Evolutionary conservation across 23 red algal species (phyloP).

Genomic region (Gracilaria vermiculophylla): DNA sequence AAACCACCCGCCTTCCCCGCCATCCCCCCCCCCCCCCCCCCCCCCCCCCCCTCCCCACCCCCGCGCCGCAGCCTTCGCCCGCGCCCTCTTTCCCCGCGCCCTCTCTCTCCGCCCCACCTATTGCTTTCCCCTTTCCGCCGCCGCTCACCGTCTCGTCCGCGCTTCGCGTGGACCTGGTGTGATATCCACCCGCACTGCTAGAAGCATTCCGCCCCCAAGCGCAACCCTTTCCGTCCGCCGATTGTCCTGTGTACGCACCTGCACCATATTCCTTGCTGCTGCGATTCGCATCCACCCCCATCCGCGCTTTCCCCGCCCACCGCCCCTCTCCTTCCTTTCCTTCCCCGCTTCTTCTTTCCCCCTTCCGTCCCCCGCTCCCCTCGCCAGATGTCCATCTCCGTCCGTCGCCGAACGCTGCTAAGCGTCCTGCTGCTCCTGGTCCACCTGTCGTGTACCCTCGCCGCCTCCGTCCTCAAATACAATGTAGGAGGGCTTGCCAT

Average conservation of each 20-base stretch:
- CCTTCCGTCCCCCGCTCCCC: not conserved
- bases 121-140: too few species aligned
- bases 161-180: too few species aligned
- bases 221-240: too few species aligned
- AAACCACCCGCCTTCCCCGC: too few species aligned
- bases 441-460: not conserved
- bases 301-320: not conserved
- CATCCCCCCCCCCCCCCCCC: not conserved
- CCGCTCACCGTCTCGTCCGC: too few species aligned
- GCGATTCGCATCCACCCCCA: not conserved
- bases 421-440: constrained; percentile 5
- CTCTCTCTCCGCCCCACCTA: too few species aligned
- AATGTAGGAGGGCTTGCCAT: constrained; percentile 28
- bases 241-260: too few species aligned
- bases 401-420: too few species aligned
- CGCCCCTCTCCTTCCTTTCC: not conserved
- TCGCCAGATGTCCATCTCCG: not conserved
- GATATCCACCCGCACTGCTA: too few species aligned
- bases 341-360: not conserved
- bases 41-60: not conserved
- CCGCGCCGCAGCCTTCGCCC: too few species aligned
- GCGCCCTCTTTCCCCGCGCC: too few species aligned
- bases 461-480: constrained; percentile 13
- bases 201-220: too few species aligned
- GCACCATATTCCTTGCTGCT: not conserved